These are phyloP conservation scores for Cyanodermella asteris DNA, from an alignment of 2,329 filamentous ascomycete species.

Conservation along the genomic window DNA sequence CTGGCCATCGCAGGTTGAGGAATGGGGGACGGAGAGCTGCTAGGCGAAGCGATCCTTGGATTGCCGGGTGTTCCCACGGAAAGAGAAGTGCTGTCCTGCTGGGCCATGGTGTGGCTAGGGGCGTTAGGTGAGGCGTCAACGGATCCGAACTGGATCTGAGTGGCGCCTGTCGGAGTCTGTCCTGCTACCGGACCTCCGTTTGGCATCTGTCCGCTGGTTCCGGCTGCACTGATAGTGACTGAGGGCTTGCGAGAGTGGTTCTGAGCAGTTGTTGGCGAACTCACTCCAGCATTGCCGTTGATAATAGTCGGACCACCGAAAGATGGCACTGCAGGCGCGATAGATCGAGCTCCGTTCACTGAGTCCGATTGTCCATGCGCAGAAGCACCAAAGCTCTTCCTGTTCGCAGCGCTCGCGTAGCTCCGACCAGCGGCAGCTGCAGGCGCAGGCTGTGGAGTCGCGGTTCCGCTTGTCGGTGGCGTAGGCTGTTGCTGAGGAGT, in stretches of 20 bases:
- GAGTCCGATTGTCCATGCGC: slow-evolving; percentile 41
- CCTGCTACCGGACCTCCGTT: slow-evolving; percentile 49
- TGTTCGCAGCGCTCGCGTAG: slow-evolving; percentile 40
- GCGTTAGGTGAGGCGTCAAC: slow-evolving; percentile 42
- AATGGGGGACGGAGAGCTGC: slow-evolving; percentile 79
- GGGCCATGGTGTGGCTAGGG: slow-evolving; percentile 28
- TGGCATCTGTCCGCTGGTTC: slow-evolving; percentile 49
- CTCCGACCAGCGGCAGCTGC: slow-evolving; percentile 31
- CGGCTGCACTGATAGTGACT: slow-evolving; percentile 74
- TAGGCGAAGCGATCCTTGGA: slow-evolving; percentile 60
- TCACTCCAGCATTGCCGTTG: slow-evolving; percentile 38
- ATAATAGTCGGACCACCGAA: slow-evolving; percentile 35
- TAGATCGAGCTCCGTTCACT: slow-evolving; percentile 64
- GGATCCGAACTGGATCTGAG: slow-evolving; percentile 37
- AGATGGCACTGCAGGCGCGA: slow-evolving; percentile 44
- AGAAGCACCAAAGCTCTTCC: slow-evolving; percentile 27
- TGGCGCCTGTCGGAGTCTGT: slow-evolving; percentile 22
- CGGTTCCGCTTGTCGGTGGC: slow-evolving; percentile 26
- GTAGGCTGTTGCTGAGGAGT: slow-evolving; percentile 21
- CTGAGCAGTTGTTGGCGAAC: slow-evolving; percentile 22
- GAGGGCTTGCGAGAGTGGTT: slow-evolving; percentile 74
- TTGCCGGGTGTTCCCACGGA: slow-evolving; percentile 34
- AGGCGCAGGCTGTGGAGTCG: slow-evolving; percentile 25
- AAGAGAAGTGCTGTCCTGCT: slow-evolving; percentile 19
- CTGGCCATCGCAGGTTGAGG: slow-evolving; percentile 71